Evolutionary conservation across 352 stramenopile species (phyloP), one percentile per base, ranked within the genome.

Genomic region (Phytopythium ostracodes): DNA sequence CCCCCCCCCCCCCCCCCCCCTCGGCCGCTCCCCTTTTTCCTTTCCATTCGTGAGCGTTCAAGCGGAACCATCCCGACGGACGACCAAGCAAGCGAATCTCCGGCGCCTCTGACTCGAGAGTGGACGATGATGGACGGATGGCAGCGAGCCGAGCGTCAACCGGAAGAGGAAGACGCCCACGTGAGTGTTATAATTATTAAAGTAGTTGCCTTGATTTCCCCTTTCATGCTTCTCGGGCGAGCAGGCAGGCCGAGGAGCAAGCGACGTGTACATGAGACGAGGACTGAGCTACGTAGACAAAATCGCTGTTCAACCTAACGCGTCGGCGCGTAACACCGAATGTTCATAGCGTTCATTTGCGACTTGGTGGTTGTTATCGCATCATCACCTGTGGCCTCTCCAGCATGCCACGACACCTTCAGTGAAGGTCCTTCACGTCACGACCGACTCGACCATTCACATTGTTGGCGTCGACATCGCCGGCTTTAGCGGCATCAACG

Each of bases 31-130:
- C 31, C 52, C 27, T 35, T 58, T 27, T 46, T 58, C 52, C 52
- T 58, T 58, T 58, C 52, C 52, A 58, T 46, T 58, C 52, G 36
- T 33, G 52, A 47, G 52, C 31, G 33, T 46, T 46, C n/a, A 58
- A 46, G 52, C 52, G 36, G 52, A 40, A 15, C 7, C 24, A 15
- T n/a, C 22, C 46, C 24, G 8, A 35, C 24, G 52, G 52, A 58
- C 52, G 31, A 58, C 20, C 24, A 44, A 43, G 25, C 52, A 43
- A 58, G n/a, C 52, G 17, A 31, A 33, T 33, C 22, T 52, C 52
- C 33, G 51, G 20, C 25, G 29, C 51, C 31, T 43, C 51, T 24
- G 29, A 29, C 50, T 33, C 14, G 12, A 36, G 51, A 56, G 52
- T 58, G 52, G 52, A 58, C 31, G 52, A 58, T 58, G 52, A 58